Evolutionary conservation across 345 rosid genomes (phyloP), one percentile per base, ranked within the genome.

Genomic region (Eutrema heterophyllum): DNA sequence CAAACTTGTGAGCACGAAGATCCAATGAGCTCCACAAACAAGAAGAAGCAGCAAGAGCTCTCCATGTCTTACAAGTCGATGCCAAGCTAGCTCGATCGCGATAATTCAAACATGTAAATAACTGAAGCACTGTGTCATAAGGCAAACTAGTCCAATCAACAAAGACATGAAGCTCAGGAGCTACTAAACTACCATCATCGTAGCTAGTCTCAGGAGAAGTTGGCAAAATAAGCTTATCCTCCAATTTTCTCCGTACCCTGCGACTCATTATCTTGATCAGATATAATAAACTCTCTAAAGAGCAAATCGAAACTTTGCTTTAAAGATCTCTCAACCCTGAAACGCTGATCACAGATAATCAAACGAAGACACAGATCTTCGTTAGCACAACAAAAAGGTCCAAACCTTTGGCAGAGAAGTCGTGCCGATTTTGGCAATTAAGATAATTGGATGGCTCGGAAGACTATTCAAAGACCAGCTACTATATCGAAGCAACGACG

Each of bases 71-170:
- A 78, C 95, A 89, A 6, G 91, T 85, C 0, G 92, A 87, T 9
- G 91, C 80, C 75, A 91, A 82, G 66, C 84, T 88, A 21, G 89
- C 90, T 51, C 97, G 86, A 69, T 91, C 97, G 1, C 92, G 86
- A 61, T 91, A 87, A 77, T 87, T 91, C 76, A 91, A 72, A 78
- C 83, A 72, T 5, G 88, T 82, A 80, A 88, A 87, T 72, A 88
- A 76, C 78, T 86, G 91, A 76, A 91, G 79, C 75, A 83, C 84
- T 1, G 91, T 83, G 69, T 91, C 97, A 83, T 91, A 86, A 16
- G 95, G 88, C 80, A 91, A 75, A 74, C 83, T 62, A 50, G 85
- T 86, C 92, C 95, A 87, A 80, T 87, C 86, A 33, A 86, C 89
- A 72, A 38, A 54, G 18, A 62, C 80, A 72, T 78, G 75, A 18